Base-by-base conservation (phyloP, 768 basidiomycete genomes). In the Leccinum fibrillosum region DNA sequence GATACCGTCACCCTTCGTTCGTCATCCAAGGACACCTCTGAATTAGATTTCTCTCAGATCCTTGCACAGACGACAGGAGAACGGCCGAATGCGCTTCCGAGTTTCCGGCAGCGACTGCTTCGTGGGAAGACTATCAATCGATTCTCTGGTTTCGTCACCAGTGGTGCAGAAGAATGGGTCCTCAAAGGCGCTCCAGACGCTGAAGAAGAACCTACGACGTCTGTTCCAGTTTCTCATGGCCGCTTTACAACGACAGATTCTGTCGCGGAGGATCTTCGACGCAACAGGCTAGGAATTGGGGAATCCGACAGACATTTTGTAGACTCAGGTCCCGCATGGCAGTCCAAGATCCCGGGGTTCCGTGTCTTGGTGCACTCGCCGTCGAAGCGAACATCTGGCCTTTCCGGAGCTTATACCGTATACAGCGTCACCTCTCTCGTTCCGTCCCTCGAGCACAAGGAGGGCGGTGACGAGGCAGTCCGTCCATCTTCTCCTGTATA, bases 111-210 rank as follows among this genome's bases (percentile, higher is more conserved):
- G 55, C 86, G 84, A 62, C 77, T 92, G 0, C 81, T 93, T 1
- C 85, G 89, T 30, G 89, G 90, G 10, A 91, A 86, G 72, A 84
- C 83, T 48, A 72, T 92, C 54, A 92, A 92, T 69, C 81, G 90
- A n/a, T 93, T 93, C 73, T 91, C 90, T 1, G 86, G 80, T 56
- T 93, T 92, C 69, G 90, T 93, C 13, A 90, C 88, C 7, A 90
- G 87, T 57, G 91, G 91, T 35, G 91, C 91, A 10, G 91, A 93
- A 69, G 86, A 86, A 53, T 93, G 86, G 75, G 80, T 92, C 8
- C 79, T 92, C n/a, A 82, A 86, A 52, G 91, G 91, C 4, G 76
- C 74, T 26, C 70, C 64, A 9, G 42, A 55, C 49, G 39, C 74
- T 1, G 69, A 74, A 47, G 76, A 78, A 13, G 61, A 71, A 7